Base-by-base conservation (phyloP, 2,329 filamentous ascomycete species). In the Pestalotiopsis sp. region DNA sequence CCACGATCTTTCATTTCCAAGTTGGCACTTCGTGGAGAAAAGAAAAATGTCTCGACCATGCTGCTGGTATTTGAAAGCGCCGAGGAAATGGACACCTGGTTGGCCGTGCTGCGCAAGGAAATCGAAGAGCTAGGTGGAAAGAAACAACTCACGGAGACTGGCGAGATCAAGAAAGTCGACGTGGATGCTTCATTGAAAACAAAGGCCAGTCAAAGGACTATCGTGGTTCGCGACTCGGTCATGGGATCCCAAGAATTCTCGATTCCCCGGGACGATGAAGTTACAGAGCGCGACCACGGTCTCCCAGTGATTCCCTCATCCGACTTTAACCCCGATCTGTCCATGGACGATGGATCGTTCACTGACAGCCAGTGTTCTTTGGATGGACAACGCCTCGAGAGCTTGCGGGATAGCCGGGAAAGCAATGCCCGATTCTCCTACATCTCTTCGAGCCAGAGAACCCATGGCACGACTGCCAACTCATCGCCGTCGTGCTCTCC, bases 71-170 rank as follows among this genome's bases (percentile, higher is more conserved):
- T 95, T 71, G 89, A 93, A 66, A 89, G 83, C 70, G 90, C 91
- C 2, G 89, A 91, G 71, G 90, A 93, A 59, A 93, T 95, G 91
- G 91, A 94, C 69, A 81, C 83, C 58, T 96, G 93, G 93, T 89
- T 95, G 77, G 84, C 86, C 1, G 84, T 86, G 0, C 81, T 95
- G 38, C 87, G 93, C 52, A 86, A 86, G 67, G 90, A 93, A 75
- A 94, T 95, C 65, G 90, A 93, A 73, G 83, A 84, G 5, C 80
- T 93, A 7, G 91, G 92, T 36, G 92, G 92, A 20, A 91, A 88
- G 80, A 90, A 87, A 77, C 83, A 84, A 67, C 77, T 87, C 27
- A 87, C 89, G 0, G 89, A 92, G 75, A 90, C 86, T 4, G 89
- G 88, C 52, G 84, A 81, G 69, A 83, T 84, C 0, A 86, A 85